A percentile compares a stretch with the other conserved stretches of the same genome.
phyloP scores from a whole-genome alignment of 805 yeast genomes.

The Teunomyces tritomae region DNA sequence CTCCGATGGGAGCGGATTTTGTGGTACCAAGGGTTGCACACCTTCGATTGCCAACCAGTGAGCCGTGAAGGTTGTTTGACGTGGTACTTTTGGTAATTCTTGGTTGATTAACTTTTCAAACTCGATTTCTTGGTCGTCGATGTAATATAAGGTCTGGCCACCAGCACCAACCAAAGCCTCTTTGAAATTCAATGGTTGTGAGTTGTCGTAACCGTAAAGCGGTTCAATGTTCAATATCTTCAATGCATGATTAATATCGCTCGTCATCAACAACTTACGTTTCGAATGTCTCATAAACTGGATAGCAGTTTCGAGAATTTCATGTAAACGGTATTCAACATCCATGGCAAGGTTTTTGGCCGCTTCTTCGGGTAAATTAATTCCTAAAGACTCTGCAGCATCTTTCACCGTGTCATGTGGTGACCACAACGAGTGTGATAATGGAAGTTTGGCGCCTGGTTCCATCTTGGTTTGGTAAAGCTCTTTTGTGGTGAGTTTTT shows the following conservation, averaged over 20 bases:
- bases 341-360: slow-evolving; percentile 97
- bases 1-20: slow-evolving; percentile 84
- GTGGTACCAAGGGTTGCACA: slow-evolving; percentile 96
- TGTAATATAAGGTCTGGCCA: slow-evolving; percentile 89
- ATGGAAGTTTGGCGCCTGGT: slow-evolving; percentile 46
- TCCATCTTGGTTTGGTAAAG: slow-evolving; percentile 22
- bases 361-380: slow-evolving; percentile 84
- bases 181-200: slow-evolving; percentile 70
- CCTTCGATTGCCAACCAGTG: slow-evolving; percentile 99
- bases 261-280: slow-evolving; percentile 73
- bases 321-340: slow-evolving; percentile 96
- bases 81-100: slow-evolving; percentile 93
- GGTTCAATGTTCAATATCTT: slow-evolving; percentile 91
- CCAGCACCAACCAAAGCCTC: slow-evolving; percentile 83
- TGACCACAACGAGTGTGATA: slow-evolving; percentile 93
- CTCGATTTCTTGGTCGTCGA: slow-evolving; percentile 91
- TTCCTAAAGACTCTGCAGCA: slow-evolving; percentile 89
- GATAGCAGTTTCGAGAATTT: slow-evolving; percentile 90
- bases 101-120: slow-evolving; percentile 90
- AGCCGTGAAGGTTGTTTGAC: slow-evolving; percentile 88
- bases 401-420: slow-evolving; percentile 96
- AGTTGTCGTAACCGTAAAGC: slow-evolving; percentile 77
- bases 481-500: background rate
- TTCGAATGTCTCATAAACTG: slow-evolving; percentile 95
- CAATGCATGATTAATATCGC: slow-evolving; percentile 79